Base-by-base conservation (phyloP, 2,329 filamentous ascomycete genomes). In the Phyllosticta ampelicida region DNA sequence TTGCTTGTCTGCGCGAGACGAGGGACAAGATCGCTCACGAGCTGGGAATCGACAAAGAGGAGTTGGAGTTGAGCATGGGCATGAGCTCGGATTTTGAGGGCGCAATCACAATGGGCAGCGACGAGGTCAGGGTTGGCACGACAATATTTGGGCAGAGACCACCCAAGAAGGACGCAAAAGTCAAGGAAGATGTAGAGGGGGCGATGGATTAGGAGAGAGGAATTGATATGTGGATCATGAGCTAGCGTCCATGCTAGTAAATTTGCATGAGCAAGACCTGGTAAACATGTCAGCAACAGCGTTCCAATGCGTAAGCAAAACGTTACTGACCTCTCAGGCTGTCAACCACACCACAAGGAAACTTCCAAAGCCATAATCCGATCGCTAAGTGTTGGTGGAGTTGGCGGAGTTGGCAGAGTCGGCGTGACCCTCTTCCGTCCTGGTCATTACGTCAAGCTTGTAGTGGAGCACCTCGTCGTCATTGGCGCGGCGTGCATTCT, bases 11-110 rank as follows among this genome's bases (percentile, higher is more conserved):
- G 68, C 77, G 76, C 54, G 79, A 86, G 66, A 85, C 87, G 69
- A 78, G 89, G 58, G 87, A 95, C 70, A 72, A 82, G 13, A 83
- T 96, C 1, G 81, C 79, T 2, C 68, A 74, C 67, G 86, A 85
- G 63, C 67, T 91, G 55, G 82, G 77, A 0, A 64, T 83, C 48
- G 69, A 76, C 16, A 70, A 77, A 16, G 73, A 76, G n/a, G 78
- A 79, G 61, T 70, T 96, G 65, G 90, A 96, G 77, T 72, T 97
- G 73, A 96, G 91, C 73, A 99, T 99, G 92, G 92, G 92, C 6
- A 99, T 99, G 94, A 96, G 90, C 70, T 85, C 89, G 67, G 94
- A 99, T 72, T 99, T 92, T 71, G 91, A 96, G 76, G 87, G 86
- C 8, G 94, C 94, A 0, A 86, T 97, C 67, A 74, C 73, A 11